phyloP scores from a whole-genome alignment of 176 grass and related monocot genomes.

The Zoysia japonica region DNA sequence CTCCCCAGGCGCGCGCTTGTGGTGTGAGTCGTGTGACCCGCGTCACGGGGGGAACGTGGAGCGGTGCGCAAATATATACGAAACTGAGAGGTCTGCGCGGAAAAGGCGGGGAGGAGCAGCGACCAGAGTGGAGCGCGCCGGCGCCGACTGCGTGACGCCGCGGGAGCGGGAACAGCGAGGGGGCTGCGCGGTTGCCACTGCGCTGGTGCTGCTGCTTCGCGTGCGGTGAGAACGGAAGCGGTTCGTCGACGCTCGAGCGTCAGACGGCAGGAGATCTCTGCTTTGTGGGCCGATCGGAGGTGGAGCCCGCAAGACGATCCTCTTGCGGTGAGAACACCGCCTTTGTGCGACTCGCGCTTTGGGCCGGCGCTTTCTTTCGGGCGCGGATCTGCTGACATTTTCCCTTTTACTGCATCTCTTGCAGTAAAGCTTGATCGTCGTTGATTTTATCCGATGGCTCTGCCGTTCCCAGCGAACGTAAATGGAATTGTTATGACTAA shows the following conservation, averaged over 20 bases:
- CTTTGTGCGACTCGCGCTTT: not conserved
- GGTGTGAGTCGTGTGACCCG: not conserved
- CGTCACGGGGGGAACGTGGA: not conserved
- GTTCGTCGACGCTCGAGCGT: no score
- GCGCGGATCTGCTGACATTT: no score
- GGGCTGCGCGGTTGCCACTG: slow-evolving; percentile 31
- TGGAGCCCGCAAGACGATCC: no score
- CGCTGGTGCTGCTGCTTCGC: not conserved
- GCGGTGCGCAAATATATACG: slow-evolving; percentile 37
- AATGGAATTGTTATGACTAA: no score
- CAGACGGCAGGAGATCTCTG: no score
- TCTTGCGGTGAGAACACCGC: not conserved
- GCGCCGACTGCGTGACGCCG: slow-evolving; percentile 46
- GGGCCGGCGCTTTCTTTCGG: not conserved
- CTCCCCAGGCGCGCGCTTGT: not conserved
- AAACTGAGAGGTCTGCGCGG: slow-evolving; percentile 31
- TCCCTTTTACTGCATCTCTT: no score
- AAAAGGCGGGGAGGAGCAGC: slow-evolving; percentile 27
- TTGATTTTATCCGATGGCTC: no score
- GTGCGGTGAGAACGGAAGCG: not conserved
- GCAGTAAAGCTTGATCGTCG: no score
- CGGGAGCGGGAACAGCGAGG: slow-evolving; percentile 14
- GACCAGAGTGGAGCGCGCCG: slow-evolving; percentile 17
- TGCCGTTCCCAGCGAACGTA: no score
- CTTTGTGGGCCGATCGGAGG: no score